phyloP scores from a whole-genome alignment of 192 early-diverging fungal genomes.

The Entophlyctis luteolus region DNA sequence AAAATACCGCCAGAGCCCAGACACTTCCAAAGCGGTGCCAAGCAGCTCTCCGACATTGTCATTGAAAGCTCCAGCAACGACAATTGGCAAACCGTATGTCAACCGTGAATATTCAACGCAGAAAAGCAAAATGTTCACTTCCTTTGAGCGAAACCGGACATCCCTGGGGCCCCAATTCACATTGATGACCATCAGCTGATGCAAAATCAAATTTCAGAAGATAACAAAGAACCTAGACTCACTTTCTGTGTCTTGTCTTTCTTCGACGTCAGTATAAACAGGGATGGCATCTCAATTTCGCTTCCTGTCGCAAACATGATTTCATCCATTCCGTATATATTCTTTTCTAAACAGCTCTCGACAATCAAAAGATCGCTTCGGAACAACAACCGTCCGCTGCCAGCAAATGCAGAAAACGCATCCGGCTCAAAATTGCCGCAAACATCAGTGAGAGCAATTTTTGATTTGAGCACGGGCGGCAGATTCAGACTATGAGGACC shows the following conservation, averaged over 20 bases:
- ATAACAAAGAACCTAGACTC: not conserved
- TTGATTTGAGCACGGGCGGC: not conserved
- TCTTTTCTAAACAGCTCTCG: constrained; percentile 1
- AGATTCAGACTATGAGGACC: not conserved
- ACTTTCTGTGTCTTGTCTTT: constrained; percentile 20
- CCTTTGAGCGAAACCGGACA: not conserved
- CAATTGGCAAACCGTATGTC: not conserved
- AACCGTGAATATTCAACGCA: constrained; percentile 3
- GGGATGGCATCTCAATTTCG: constrained; percentile 2
- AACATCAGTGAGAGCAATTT: not conserved
- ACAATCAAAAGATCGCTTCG: not conserved
- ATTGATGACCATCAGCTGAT: constrained; percentile 1
- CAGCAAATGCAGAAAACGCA: not conserved
- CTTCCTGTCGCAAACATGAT: not conserved
- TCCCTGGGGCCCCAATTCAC: not conserved
- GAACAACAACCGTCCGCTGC: constrained; percentile 1
- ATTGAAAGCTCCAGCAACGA: constrained; percentile 6
- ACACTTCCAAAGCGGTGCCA: constrained; percentile 1
- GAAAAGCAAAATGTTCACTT: constrained; percentile 9
- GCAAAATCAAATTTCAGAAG: not conserved
- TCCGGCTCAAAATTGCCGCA: no score
- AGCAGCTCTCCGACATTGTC: not conserved
- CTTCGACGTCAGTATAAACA: constrained; percentile 4
- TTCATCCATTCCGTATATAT: not conserved
- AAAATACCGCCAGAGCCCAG: constrained; percentile 3